Base-by-base conservation (phyloP, 257 asterid genomes). In the Nicotiana obtusifolia region DNA sequence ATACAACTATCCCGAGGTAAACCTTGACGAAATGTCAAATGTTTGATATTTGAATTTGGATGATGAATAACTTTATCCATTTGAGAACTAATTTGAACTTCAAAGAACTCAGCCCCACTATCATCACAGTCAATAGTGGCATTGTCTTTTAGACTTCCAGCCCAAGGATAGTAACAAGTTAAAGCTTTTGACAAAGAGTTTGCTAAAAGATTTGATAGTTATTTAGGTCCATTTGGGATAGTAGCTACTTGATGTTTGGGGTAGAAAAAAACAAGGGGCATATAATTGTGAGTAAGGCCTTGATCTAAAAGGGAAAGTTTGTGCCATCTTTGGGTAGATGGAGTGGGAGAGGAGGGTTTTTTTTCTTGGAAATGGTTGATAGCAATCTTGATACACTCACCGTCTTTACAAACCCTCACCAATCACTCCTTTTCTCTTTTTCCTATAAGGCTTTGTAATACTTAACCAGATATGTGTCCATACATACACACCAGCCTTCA, bases 71-170 rank as follows among this genome's bases (percentile, higher is more conserved):
- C 20, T 59, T 80, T 54, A 7, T 60, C 37, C 81, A 84, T 41
- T 20, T 60, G 10, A 28, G 52, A 75, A 2, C 31, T 41, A 1
- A 84, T 52, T 15, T 67, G 28, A 1, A 28, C 81, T 71, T 68
- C 59, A 0, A 61, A 57, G 14, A 68, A 35, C 2, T 80, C 65
- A 4, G 37, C 61, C 0, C 86, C 78, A 6, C 2, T 5, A 22
- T 83, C 86, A 71, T 80, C 41, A 33, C 84, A 83, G 17, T 68
- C 77, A n/a, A 68, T 5, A 2, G 77, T 37, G 6, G 77, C 77
- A 41, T 68, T 68, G 56, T 68, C 31, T 37, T 11, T 68, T 67
- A 13, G 69, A 28, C 20, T 14, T 26, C 41, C 37, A 11, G 69
- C 69, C 41, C 69, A 64, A 14, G 69, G 69, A 64, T 26, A 28